Conservation (phyloP, 495 filamentous ascomycete genomes). For the Hypoxylon lenormandii region DNA sequence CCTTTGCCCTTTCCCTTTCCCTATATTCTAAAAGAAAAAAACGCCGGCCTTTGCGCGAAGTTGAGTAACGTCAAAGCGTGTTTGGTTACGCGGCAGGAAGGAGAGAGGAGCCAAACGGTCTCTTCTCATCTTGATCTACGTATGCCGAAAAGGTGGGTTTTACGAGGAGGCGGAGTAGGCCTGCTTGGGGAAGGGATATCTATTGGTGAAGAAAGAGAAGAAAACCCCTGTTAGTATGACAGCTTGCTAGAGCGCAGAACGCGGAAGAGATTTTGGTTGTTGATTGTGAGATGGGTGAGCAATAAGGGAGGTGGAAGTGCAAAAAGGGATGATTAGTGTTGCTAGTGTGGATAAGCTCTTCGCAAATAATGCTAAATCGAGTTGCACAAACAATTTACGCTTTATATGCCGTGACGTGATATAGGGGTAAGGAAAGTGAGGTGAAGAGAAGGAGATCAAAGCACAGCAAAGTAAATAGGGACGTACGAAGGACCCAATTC, state of each 20-base stretch:
- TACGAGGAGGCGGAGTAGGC: slow-evolving; percentile 68
- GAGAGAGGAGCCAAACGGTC: neutral
- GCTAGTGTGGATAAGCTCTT: too few species aligned
- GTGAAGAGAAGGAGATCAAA: neutral
- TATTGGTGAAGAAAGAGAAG: slow-evolving; percentile 49
- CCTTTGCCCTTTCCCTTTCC: slow-evolving; percentile 2
- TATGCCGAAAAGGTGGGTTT: slow-evolving; percentile 37
- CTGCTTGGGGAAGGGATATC: slow-evolving; percentile 86
- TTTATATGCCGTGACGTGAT: neutral
- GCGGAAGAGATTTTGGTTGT: too few species aligned
- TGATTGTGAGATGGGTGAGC: too few species aligned
- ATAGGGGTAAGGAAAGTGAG: neutral
- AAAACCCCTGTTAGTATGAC: slow-evolving; percentile 1
- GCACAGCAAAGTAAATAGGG: neutral
- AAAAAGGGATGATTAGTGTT: too few species aligned
- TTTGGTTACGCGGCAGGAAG: slow-evolving; percentile 16
- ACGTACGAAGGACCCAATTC: slow-evolving; percentile 96
- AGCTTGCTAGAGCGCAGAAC: neutral
- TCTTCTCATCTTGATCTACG: slow-evolving; percentile 13
- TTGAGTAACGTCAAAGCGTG: slow-evolving; percentile 55
- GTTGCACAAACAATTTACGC: too few species aligned
- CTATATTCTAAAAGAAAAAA: slow-evolving; percentile 24
- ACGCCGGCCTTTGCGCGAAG: slow-evolving; percentile 54
- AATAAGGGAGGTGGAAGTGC: too few species aligned
- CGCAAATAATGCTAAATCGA: too few species aligned